Evolutionary conservation across 2,329 filamentous ascomycete genomes (phyloP).

Genomic region (Hymenoscyphus fraxineus): DNA sequence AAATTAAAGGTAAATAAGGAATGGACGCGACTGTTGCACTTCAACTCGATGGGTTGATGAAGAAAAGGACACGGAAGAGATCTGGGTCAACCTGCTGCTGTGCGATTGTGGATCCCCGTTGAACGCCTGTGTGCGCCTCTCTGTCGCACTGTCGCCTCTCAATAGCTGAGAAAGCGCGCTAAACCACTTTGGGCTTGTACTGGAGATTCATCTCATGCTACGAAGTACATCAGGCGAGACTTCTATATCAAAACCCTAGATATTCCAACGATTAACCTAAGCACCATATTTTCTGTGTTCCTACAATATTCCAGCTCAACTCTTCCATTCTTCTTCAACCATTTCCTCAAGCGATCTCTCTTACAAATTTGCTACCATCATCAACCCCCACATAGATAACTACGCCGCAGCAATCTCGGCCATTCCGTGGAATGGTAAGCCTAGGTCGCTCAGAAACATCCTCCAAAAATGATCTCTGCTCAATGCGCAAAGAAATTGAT

Average conservation of each 20-base stretch:
- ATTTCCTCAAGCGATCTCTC: not conserved
- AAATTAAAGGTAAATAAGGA: not conserved
- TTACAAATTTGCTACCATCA: not conserved
- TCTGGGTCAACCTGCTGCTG: not conserved
- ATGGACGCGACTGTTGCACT: not conserved
- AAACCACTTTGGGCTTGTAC: not conserved
- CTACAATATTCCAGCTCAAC: not conserved
- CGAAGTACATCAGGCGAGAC: too few species aligned
- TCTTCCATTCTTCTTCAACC: not conserved
- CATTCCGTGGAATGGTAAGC: not conserved
- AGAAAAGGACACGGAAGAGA: constrained; percentile 6
- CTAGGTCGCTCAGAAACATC: not conserved
- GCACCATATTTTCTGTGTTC: not conserved
- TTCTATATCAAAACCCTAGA: not conserved
- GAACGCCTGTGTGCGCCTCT: not conserved
- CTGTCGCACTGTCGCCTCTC: not conserved
- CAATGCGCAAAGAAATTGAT: not conserved
- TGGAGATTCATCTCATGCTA: not conserved
- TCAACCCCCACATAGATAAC: constrained; percentile 1
- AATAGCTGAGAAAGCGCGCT: not conserved
- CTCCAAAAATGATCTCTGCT: not conserved
- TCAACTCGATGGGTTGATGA: not conserved
- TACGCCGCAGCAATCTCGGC: constrained; percentile 4
- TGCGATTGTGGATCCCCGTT: not conserved
- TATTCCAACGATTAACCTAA: not conserved